Conservation (phyloP, 495 filamentous ascomycete genomes). For the Penicillium riverlandense region DNA sequence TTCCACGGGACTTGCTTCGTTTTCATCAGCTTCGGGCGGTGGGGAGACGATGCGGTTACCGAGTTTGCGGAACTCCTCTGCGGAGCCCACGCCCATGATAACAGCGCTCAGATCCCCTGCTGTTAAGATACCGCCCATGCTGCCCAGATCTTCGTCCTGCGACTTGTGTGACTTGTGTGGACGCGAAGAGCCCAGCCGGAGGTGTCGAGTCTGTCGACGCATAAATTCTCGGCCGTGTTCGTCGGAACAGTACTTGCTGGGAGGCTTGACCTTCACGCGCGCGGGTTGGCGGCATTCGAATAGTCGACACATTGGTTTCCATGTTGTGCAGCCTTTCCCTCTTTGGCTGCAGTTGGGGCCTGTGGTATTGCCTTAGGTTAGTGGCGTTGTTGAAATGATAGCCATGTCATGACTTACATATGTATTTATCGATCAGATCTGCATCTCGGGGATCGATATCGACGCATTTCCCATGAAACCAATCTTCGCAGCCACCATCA, state of each 20-base stretch:
- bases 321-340: slow-evolving; percentile 51
- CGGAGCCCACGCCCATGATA: slow-evolving; percentile 36
- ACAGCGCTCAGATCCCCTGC: slow-evolving; percentile 51
- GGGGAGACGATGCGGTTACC: slow-evolving; percentile 45
- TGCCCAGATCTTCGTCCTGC: slow-evolving; percentile 40
- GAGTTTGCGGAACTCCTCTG: slow-evolving; percentile 48
- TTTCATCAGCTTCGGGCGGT: slow-evolving; percentile 19
- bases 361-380: slow-evolving; percentile 11
- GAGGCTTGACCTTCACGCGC: slow-evolving; percentile 35
- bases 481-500: slow-evolving; percentile 66
- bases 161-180: background rate
- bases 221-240: slow-evolving; percentile 57
- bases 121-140: slow-evolving; percentile 51
- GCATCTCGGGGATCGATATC: slow-evolving; percentile 54
- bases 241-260: slow-evolving; percentile 65
- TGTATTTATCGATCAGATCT: slow-evolving; percentile 61
- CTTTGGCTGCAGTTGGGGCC: slow-evolving; percentile 51
- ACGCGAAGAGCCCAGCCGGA: slow-evolving; percentile 15
- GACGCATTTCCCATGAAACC: slow-evolving; percentile 68
- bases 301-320: slow-evolving; percentile 63
- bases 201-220: slow-evolving; percentile 27
- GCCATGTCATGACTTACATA: slow-evolving; percentile 40
- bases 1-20: slow-evolving; percentile 2
- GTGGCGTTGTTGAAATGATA: background rate
- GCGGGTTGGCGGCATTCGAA: slow-evolving; percentile 55